These are phyloP conservation scores for Cutaneotrichosporon sp. DNA, from an alignment of 1,284 basidiomycete genomes.

Conservation along the genomic window DNA sequence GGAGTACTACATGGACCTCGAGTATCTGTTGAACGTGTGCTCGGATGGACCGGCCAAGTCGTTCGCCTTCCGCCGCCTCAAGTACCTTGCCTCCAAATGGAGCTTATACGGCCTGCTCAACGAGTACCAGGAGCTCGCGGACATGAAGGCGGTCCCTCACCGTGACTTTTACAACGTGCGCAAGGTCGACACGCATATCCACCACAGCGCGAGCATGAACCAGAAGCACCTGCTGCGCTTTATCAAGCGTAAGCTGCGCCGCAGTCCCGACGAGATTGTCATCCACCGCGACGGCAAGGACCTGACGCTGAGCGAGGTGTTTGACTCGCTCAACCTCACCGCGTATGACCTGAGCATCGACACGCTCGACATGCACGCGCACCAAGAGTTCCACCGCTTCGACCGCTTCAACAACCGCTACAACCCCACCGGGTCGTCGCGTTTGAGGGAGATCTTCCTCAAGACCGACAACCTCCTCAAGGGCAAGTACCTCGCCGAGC, in stretches of 20 bases:
- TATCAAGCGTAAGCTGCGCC: slow-evolving; percentile 87
- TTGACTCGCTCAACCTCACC: slow-evolving; percentile 89
- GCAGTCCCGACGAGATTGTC: slow-evolving; percentile 73
- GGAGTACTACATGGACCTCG: slow-evolving; percentile 97
- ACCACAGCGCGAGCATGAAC: slow-evolving; percentile 99
- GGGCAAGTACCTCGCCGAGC: slow-evolving; percentile 91
- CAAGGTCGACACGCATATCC: slow-evolving; percentile 98
- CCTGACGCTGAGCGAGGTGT: slow-evolving; percentile 89
- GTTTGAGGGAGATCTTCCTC: slow-evolving; percentile 94
- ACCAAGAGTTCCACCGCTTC: slow-evolving; percentile 93
- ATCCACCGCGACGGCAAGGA: slow-evolving; percentile 91
- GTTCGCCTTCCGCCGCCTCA: slow-evolving; percentile 89
- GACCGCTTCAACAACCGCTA: slow-evolving; percentile 80
- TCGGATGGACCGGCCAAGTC: slow-evolving; percentile 94
- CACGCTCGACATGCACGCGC: slow-evolving; percentile 99
- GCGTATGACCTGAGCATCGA: slow-evolving; percentile 99
- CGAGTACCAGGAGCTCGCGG: slow-evolving; percentile 90
- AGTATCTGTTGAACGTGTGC: slow-evolving; percentile 81
- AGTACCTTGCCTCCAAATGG: slow-evolving; percentile 94
- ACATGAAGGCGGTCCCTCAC: slow-evolving; percentile 78
- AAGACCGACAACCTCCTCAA: slow-evolving; percentile 96
- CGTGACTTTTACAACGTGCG: slow-evolving; percentile 97
- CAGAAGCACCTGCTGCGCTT: slow-evolving; percentile 99
- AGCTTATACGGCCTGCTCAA: slow-evolving; percentile 91
- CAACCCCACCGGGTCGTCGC: slow-evolving; percentile 72